phyloP scores from a whole-genome alignment of 192 early-diverging fungal genomes.

The Lobosporangium transversale region DNA sequence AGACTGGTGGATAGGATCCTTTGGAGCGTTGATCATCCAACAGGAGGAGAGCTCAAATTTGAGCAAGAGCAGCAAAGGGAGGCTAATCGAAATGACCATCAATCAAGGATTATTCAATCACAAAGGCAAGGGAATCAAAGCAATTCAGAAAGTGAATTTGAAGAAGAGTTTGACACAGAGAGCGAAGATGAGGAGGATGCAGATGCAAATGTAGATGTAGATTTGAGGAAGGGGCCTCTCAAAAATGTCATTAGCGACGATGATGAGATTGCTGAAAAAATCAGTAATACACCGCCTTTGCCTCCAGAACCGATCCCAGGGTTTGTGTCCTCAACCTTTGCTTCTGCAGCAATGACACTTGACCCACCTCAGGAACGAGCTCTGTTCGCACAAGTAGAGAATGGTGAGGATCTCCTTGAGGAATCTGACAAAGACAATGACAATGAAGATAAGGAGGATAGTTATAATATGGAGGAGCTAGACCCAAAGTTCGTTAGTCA shows the following conservation, averaged over 20 bases:
- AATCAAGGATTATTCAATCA: background rate
- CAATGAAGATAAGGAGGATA: conserved; percentile 17
- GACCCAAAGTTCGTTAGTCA: conserved; percentile 14
- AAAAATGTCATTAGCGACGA: conserved; percentile 1
- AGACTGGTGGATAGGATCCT: conserved; percentile 39
- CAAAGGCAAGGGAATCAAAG: background rate
- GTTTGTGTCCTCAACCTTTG: conserved; percentile 19
- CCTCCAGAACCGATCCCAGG: conserved; percentile 22
- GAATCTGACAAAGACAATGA: too few species aligned
- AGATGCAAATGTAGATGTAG: conserved; percentile 9
- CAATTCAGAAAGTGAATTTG: conserved; percentile 19
- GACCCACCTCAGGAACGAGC: conserved; percentile 32
- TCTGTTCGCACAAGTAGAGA: conserved; percentile 19
- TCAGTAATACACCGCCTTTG: conserved; percentile 26
- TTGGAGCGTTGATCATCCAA: conserved; percentile 43
- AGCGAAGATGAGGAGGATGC: conserved; percentile 27
- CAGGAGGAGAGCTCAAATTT: conserved; percentile 3
- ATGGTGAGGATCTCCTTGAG: too few species aligned
- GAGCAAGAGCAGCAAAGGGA: conserved; percentile 17
- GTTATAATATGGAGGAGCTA: conserved; percentile 17
- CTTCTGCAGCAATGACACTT: conserved; percentile 28
- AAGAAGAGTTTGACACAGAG: conserved; percentile 52
- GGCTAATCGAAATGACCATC: background rate
- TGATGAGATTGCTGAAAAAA: conserved; percentile 10
- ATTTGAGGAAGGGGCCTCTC: conserved; percentile 15